These are phyloP conservation scores for Bipolaris sorokiniana DNA, from an alignment of 2,329 filamentous ascomycete genomes.

Conservation along the genomic window DNA sequence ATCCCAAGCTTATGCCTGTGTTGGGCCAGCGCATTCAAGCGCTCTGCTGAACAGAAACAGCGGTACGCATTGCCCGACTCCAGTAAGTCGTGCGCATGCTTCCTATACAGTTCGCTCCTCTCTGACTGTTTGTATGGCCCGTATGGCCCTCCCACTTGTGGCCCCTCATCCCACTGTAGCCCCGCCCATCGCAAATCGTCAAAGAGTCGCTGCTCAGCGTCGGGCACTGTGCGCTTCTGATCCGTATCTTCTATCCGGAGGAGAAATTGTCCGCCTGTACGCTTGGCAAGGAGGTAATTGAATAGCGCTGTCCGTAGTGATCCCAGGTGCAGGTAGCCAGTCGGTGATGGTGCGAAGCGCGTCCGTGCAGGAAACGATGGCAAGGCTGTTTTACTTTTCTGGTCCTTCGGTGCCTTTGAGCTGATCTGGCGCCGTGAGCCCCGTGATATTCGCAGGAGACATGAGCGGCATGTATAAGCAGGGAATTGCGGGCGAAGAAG, in stretches of 20 bases:
- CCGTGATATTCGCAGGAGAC: slow-evolving; percentile 30
- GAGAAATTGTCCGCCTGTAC: slow-evolving; percentile 87
- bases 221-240: slow-evolving; percentile 80
- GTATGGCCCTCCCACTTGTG: slow-evolving; percentile 77
- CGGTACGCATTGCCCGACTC: slow-evolving; percentile 79
- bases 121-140: slow-evolving; percentile 92
- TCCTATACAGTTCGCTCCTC: slow-evolving; percentile 72
- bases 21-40: slow-evolving; percentile 70
- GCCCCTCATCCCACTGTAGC: slow-evolving; percentile 91
- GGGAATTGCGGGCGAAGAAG: slow-evolving; percentile 30
- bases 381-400: slow-evolving; percentile 26
- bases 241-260: slow-evolving; percentile 95
- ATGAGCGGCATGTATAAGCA: slow-evolving; percentile 40
- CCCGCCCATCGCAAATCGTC: slow-evolving; percentile 88
- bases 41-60: slow-evolving; percentile 84
- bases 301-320: slow-evolving; percentile 93
- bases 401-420: slow-evolving; percentile 16
- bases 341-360: slow-evolving; percentile 94
- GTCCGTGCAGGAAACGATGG: slow-evolving; percentile 60
- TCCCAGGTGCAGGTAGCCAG: slow-evolving; percentile 89
- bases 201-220: slow-evolving; percentile 78
- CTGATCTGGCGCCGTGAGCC: slow-evolving; percentile 24
- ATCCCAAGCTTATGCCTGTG: slow-evolving; percentile 65
- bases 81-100: slow-evolving; percentile 73
- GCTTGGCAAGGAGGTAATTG: slow-evolving; percentile 88